Conservation (phyloP, 2,329 filamentous ascomycete species). For the Verticillium nonalfalfae region DNA sequence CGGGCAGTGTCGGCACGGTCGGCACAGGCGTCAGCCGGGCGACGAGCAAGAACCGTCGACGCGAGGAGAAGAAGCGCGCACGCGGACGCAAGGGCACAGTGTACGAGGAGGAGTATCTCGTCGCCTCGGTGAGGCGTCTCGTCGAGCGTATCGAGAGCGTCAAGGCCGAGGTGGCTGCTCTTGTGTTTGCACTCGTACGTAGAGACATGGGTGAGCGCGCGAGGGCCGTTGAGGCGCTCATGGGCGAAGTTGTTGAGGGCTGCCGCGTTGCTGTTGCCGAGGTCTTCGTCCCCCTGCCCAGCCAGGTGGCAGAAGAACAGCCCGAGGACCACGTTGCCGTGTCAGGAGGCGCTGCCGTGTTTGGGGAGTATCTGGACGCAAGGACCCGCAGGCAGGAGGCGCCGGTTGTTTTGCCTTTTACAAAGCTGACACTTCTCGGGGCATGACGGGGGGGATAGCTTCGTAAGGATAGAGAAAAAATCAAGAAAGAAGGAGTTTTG, state of each 20-base stretch:
- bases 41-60: conserved; percentile 78
- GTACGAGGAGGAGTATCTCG: conserved; percentile 95
- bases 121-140: conserved; percentile 77
- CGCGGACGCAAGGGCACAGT: conserved; percentile 93
- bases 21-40: conserved; percentile 70
- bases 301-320: conserved; percentile 12
- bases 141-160: conserved; percentile 74
- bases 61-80: conserved; percentile 93
- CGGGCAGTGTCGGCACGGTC: conserved; percentile 56
- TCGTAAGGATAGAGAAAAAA: not conserved
- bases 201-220: conserved; percentile 85
- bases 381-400: conserved; percentile 37
- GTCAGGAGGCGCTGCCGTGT: conserved; percentile 44
- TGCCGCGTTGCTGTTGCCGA: conserved; percentile 63
- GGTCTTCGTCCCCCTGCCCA: conserved; percentile 48
- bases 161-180: conserved; percentile 63
- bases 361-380: conserved; percentile 43
- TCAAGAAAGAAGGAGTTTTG: not conserved
- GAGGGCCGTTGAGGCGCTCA: conserved; percentile 65
- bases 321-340: conserved; percentile 18
- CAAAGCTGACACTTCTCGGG: conserved; percentile 44
- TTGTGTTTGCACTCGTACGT: conserved; percentile 72
- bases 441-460: conserved; percentile 16
- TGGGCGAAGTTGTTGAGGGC: conserved; percentile 66
- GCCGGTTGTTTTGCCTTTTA: conserved; percentile 41